Conservation (phyloP, 768 basidiomycete species). For the Termitomyces sp. region DNA sequence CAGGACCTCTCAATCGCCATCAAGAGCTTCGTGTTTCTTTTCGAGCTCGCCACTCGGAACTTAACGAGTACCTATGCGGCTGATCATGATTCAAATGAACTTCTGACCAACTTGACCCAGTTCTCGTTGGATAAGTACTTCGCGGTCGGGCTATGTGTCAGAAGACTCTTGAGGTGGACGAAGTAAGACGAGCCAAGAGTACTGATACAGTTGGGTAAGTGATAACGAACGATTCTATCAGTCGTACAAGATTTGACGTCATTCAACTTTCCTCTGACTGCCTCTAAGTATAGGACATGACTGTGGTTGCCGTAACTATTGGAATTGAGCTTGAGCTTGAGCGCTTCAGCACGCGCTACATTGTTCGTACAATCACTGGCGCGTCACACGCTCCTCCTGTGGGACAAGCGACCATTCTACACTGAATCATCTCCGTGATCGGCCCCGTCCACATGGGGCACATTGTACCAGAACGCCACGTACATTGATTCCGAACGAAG, state of each 20-base stretch:
- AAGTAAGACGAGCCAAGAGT: neutral
- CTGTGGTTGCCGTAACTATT: too few relatives aligned
- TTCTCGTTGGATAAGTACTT: neutral
- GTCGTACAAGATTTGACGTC: neutral
- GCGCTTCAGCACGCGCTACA: too few relatives aligned
- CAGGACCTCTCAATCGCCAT: neutral
- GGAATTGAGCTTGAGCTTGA: too few relatives aligned
- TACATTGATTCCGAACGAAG: conserved; percentile 1
- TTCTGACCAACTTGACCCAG: neutral
- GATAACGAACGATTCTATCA: neutral
- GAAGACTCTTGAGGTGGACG: neutral
- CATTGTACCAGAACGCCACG: neutral
- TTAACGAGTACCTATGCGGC: neutral
- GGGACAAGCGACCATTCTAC: too few relatives aligned
- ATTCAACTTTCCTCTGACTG: too few relatives aligned
- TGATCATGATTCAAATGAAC: neutral
- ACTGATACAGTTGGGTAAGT: neutral
- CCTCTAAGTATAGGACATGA: too few relatives aligned
- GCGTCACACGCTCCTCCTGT: too few relatives aligned
- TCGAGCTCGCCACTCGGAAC: too few relatives aligned
- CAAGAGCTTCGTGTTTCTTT: neutral
- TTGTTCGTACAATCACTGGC: too few relatives aligned
- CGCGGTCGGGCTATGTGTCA: neutral
- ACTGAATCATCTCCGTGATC: conserved; percentile 4
- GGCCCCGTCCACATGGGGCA: neutral